These are phyloP conservation scores for Epichloe uncinata DNA, from an alignment of 2,329 filamentous ascomycete species.

Conservation along the genomic window DNA sequence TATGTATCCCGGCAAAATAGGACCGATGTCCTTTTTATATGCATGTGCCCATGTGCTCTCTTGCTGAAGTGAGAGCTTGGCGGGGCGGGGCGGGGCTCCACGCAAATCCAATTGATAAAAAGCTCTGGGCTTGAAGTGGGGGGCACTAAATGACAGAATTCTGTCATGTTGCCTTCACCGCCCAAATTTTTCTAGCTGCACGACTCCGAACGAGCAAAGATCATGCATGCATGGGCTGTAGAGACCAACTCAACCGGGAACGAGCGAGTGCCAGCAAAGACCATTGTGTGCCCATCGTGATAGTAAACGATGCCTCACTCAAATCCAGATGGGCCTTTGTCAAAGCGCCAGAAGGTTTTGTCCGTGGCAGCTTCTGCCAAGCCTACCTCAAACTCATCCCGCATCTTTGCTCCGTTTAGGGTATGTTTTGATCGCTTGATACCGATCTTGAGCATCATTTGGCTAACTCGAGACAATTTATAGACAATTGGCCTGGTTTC, in stretches of 20 bases:
- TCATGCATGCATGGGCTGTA: neutral
- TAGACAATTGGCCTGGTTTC: conserved; percentile 90
- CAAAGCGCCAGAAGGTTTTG: conserved; percentile 64
- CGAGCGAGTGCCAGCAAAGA: neutral
- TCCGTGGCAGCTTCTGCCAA: conserved; percentile 24
- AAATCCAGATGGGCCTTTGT: conserved; percentile 46
- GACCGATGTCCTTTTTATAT: no score
- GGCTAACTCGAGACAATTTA: conserved; percentile 3
- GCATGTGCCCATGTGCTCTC: conserved; percentile 1
- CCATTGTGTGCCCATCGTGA: neutral
- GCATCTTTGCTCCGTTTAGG: conserved; percentile 86
- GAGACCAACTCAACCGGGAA: neutral
- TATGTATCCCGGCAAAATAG: no score
- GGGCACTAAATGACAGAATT: conserved; percentile 10
- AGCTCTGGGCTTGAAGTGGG: conserved; percentile 1
- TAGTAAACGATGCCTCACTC: conserved; percentile 39
- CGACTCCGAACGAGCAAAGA: neutral
- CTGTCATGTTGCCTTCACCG: conserved; percentile 10
- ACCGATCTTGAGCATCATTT: neutral
- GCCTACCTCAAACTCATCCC: conserved; percentile 42
- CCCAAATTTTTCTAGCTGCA: conserved; percentile 13
- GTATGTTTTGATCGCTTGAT: conserved; percentile 37
- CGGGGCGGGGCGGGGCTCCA: neutral
- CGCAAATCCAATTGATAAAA: neutral
- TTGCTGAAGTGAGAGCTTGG: neutral